Base-by-base conservation (phyloP, 768 basidiomycete genomes). In the Trametes maxima region DNA sequence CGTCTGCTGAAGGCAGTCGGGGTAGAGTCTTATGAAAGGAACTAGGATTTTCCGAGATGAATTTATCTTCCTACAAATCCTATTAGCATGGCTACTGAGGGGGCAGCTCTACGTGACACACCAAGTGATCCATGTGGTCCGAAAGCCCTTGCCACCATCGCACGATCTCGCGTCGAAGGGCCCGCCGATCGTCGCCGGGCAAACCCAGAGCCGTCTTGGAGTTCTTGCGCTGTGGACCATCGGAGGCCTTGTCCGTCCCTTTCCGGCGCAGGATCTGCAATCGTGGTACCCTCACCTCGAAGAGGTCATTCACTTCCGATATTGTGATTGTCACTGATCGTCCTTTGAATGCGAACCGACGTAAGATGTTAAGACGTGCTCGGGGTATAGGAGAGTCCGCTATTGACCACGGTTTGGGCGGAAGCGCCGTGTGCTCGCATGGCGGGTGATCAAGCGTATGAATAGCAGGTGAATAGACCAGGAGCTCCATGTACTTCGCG, bases 61-160 rank as follows among this genome's bases (percentile, higher is more conserved):
- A 74, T 37, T 74, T 69, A 5, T 70, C 75, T 67, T 88, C 86
- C 85, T 87, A 46, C 13, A 28, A 17, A 12, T 43, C 33, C 16
- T 48, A 3, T n/a, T 5, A 19, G 55, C 5, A 52, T 7, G 46
- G 28, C 16, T 21, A 22, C 45, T 22, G 21, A 13, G 12, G 14
- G 17, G 12, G 12, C 12, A 13, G 14, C 13, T 12, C 11, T n/a
- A 49, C n/a, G 1, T 3, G 47, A 76, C 84, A 25, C 58, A 87
- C 87, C 62, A 90, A 73, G 62, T 78, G 77, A 64, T 87, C 85
- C 62, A 91, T 74, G 68, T 85, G 80, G 54, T 84, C 83, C 0
- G 82, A 76, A 7, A 90, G 72, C 17, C 80, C 79, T 65, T 85
- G 82, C 88, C 88, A 90, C 85, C 87, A 90, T 35, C 63, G 67